Conservation (phyloP, 345 rosid genomes). For the Euphorbia lathyris region DNA sequence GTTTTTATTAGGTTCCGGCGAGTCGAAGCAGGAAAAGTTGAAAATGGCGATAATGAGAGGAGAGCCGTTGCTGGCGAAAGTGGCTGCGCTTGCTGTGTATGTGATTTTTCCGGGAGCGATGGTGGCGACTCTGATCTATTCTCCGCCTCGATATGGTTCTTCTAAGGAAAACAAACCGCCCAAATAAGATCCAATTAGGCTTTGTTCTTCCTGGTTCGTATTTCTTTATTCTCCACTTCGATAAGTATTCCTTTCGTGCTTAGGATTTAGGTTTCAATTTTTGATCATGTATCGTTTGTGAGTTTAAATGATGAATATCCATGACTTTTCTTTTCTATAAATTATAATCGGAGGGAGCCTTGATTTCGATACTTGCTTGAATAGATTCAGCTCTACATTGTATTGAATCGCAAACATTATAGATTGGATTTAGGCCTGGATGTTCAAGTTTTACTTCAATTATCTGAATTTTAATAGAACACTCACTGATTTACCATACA, state of each 20-base stretch:
- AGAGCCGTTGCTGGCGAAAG: slow-evolving; percentile 62
- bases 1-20: no score
- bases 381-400: background rate
- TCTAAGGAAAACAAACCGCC: slow-evolving; percentile 3
- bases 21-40: background rate
- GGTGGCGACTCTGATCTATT: slow-evolving; percentile 60
- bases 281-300: background rate
- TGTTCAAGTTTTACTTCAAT: background rate
- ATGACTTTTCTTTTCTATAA: no score
- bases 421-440: no score
- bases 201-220: background rate
- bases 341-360: no score
- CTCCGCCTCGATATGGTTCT: slow-evolving; percentile 43
- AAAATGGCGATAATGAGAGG: slow-evolving; percentile 52
- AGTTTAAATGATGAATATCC: background rate
- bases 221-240: background rate
- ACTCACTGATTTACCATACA: no score
- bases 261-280: background rate
- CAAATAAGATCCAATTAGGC: background rate
- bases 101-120: slow-evolving; percentile 59
- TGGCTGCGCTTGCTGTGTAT: slow-evolving; percentile 51
- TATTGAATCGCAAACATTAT: background rate
- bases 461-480: no score
- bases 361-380: background rate
- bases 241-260: background rate